phyloP scores from a whole-genome alignment of 2,329 filamentous ascomycete genomes.

The Cladophialophora immunda region DNA sequence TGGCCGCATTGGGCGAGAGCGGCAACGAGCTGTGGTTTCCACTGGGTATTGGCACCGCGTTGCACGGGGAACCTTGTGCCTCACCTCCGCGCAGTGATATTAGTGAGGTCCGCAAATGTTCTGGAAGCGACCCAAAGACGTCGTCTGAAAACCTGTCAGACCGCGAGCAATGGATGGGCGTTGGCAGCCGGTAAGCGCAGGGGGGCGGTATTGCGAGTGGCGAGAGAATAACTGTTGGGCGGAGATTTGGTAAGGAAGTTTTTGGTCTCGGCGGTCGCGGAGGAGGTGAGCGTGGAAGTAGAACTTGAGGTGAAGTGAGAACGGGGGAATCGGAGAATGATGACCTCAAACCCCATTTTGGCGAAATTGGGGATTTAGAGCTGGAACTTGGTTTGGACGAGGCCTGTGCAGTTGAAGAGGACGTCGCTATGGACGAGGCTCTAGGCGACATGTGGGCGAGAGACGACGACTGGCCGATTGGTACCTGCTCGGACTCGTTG shows the following conservation, averaged over 20 bases:
- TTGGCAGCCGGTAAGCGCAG: conserved; percentile 8
- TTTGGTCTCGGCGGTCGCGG: conserved; percentile 38
- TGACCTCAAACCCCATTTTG: not conserved
- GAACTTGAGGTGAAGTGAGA: not conserved
- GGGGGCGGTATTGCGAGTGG: conserved; percentile 25
- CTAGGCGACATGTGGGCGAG: not conserved
- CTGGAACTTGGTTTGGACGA: not conserved
- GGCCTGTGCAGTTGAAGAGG: not conserved
- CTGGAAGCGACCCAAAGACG: conserved; percentile 19
- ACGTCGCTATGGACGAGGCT: not conserved
- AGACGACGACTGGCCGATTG: not conserved
- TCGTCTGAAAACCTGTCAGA: conserved; percentile 11
- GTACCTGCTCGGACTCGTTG: not conserved
- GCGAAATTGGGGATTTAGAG: not conserved
- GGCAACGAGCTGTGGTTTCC: not conserved
- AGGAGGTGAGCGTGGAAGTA: conserved; percentile 24
- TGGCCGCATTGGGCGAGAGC: not conserved
- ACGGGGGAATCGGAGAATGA: not conserved
- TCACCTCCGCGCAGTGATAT: not conserved
- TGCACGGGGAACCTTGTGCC: not conserved
- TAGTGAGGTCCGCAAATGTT: conserved; percentile 7
- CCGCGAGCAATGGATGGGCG: not conserved
- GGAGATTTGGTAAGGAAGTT: conserved; percentile 36
- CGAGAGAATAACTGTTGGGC: conserved; percentile 36
- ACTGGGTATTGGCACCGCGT: not conserved